These are phyloP conservation scores for Boehmeria nivea DNA, from an alignment of 306 rosid species.

Conservation along the genomic window DNA sequence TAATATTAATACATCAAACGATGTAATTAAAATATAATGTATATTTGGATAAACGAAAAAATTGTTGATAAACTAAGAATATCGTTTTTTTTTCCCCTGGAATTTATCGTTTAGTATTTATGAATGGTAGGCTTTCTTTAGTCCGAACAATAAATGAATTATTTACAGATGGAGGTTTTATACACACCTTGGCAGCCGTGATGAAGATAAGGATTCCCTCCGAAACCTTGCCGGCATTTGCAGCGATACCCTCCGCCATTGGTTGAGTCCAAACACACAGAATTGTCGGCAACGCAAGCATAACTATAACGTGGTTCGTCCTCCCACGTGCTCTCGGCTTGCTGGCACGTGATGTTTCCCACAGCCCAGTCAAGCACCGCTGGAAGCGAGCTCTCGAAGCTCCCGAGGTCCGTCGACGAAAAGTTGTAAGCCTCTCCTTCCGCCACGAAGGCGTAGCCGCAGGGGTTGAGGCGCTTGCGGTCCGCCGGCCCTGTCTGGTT, in stretches of 20 bases:
- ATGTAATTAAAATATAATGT: no score
- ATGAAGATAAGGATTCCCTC: slow-evolving; percentile 5
- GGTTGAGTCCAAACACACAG: not conserved
- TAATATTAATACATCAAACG: no score
- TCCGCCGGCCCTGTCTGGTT: no score
- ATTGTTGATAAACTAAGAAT: no score
- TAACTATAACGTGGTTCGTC: not conserved
- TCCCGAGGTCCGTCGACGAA: not conserved
- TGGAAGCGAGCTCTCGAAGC: not conserved
- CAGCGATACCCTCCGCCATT: slow-evolving; percentile 10
- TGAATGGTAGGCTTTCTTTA: no score
- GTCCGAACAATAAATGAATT: not conserved
- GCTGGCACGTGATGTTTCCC: not conserved
- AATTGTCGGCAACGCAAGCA: not conserved
- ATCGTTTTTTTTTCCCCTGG: no score
- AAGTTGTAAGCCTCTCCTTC: not conserved
- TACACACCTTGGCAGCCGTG: slow-evolving; percentile 3
- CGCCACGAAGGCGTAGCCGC: not conserved
- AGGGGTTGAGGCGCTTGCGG: not conserved
- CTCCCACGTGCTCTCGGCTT: no score
- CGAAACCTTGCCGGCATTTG: not conserved
- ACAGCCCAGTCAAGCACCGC: slow-evolving; percentile 2
- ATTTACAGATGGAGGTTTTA: not conserved
- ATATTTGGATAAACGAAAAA: no score
- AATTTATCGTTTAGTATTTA: no score